Conservation (phyloP, 345 rosid species). For the Sonneratia alba region DNA sequence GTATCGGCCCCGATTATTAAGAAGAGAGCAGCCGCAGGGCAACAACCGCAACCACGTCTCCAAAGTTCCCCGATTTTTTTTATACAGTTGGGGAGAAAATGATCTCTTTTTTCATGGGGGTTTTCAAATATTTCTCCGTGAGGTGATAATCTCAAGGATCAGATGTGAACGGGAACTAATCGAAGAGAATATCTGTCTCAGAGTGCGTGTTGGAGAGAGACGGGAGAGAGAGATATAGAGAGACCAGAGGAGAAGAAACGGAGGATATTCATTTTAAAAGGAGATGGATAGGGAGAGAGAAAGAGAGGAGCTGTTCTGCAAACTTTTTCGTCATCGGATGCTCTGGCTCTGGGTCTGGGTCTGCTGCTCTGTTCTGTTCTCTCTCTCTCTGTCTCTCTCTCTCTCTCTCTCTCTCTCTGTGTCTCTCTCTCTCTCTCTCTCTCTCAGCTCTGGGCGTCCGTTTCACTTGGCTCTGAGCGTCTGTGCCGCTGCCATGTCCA, state of each 20-base stretch:
- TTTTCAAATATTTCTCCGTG: not conserved
- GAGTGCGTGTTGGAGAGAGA: not conserved
- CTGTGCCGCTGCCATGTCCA: not conserved
- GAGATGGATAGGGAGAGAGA: conserved; percentile 3
- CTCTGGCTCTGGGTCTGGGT: conserved; percentile 27
- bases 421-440: not conserved
- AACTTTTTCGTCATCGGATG: conserved; percentile 27
- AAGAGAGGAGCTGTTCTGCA: not conserved
- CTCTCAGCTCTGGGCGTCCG: not conserved
- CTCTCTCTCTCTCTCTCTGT: not conserved
- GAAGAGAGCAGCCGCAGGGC: conserved; percentile 14
- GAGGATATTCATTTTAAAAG: conserved; percentile 15
- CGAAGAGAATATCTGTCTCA: conserved; percentile 4
- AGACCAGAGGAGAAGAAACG: conserved; percentile 8
- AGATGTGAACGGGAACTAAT: not conserved
- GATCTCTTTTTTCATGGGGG: not conserved
- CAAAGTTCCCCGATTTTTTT: conserved; percentile 10
- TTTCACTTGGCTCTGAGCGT: not conserved
- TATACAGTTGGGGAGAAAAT: not conserved
- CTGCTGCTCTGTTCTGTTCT: not conserved
- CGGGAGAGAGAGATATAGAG: conserved; percentile 7
- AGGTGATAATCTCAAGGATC: not conserved
- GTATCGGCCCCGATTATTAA: conserved; percentile 37
- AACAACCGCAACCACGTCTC: conserved; percentile 14
- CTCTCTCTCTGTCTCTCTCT: not conserved